phyloP scores from a whole-genome alignment of 208 protist genomes.

The Leishmania guyanensis region DNA sequence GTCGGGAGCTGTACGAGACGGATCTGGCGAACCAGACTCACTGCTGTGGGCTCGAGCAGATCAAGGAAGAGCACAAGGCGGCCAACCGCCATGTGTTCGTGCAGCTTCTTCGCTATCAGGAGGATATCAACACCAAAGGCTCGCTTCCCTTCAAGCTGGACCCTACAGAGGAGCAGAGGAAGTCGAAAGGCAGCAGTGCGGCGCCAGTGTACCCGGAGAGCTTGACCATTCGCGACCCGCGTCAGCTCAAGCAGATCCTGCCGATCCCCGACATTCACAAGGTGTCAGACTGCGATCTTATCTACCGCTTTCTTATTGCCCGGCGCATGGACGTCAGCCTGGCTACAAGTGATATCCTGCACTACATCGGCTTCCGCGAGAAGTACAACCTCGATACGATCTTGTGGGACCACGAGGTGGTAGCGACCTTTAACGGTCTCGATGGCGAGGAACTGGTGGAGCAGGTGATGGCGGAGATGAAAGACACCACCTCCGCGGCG shows the following conservation, averaged over 20 bases:
- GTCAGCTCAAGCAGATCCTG: conserved; percentile 43
- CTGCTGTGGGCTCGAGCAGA: conserved; percentile 38
- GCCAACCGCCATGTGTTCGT: conserved; percentile 48
- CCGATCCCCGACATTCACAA: conserved; percentile 67
- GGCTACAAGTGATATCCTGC: conserved; percentile 38
- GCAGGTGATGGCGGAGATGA: conserved; percentile 38
- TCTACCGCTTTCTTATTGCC: conserved; percentile 68
- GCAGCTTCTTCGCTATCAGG: conserved; percentile 37
- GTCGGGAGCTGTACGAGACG: conserved; percentile 47
- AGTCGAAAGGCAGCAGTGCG: conserved; percentile 22
- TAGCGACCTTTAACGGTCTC: conserved; percentile 45
- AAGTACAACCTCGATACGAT: conserved; percentile 55
- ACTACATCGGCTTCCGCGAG: conserved; percentile 62
- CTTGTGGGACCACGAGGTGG: conserved; percentile 55
- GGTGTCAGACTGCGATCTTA: conserved; percentile 56
- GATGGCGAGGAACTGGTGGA: conserved; percentile 53
- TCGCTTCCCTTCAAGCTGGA: conserved; percentile 29
- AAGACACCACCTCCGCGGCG: conserved; percentile 14
- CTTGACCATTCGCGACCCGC: conserved; percentile 30
- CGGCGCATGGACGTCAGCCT: conserved; percentile 38
- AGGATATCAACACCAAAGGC: conserved; percentile 39
- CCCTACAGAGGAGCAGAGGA: conserved; percentile 21
- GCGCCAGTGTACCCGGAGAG: conserved; percentile 43
- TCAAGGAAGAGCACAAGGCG: conserved; percentile 36
- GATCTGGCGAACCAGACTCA: conserved; percentile 41